Percentiles rank a stretch among this genome's conserved stretches.
These are phyloP conservation scores for Fusarium subtropicale DNA, from an alignment of 2,329 filamentous ascomycete species.

Conservation along the genomic window DNA sequence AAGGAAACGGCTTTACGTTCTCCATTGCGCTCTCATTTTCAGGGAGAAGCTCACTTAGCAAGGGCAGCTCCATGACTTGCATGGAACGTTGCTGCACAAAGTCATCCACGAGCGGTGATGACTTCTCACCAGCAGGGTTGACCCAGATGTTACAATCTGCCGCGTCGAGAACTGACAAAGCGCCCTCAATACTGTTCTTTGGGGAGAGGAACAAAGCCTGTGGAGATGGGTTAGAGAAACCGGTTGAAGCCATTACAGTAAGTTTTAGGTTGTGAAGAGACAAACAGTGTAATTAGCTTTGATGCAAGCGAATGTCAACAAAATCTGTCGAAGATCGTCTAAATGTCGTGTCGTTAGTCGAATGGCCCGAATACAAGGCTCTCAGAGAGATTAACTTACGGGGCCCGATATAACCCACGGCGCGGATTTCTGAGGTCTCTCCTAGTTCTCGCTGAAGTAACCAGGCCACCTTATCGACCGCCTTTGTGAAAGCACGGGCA, in stretches of 20 bases:
- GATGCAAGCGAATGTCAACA: constrained; percentile 49
- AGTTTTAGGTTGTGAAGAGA: background rate
- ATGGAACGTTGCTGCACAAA: constrained; percentile 44
- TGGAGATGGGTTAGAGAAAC: background rate
- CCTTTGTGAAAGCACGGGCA: constrained; percentile 42
- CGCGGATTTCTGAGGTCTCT: constrained; percentile 30
- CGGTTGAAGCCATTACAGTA: too few relatives aligned
- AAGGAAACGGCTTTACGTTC: constrained; percentile 42
- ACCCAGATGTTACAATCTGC: constrained; percentile 50
- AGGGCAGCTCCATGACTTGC: constrained; percentile 47
- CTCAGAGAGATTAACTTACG: constrained; percentile 41
- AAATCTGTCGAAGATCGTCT: constrained; percentile 50
- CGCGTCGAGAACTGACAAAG: constrained; percentile 49
- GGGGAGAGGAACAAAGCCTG: constrained; percentile 52
- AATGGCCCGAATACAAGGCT: background rate
- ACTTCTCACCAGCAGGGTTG: constrained; percentile 29
- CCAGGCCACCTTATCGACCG: constrained; percentile 50
- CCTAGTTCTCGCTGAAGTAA: constrained; percentile 35
- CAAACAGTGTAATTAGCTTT: constrained; percentile 52
- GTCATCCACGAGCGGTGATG: constrained; percentile 38
- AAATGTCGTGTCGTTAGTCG: background rate
- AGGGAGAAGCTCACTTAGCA: constrained; percentile 46
- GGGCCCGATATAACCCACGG: constrained; percentile 50
- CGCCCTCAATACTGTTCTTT: constrained; percentile 50
- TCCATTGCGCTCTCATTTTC: constrained; percentile 6